Conservation (phyloP, 176 grass and related monocot genomes). For the Oryza glaberrima region DNA sequence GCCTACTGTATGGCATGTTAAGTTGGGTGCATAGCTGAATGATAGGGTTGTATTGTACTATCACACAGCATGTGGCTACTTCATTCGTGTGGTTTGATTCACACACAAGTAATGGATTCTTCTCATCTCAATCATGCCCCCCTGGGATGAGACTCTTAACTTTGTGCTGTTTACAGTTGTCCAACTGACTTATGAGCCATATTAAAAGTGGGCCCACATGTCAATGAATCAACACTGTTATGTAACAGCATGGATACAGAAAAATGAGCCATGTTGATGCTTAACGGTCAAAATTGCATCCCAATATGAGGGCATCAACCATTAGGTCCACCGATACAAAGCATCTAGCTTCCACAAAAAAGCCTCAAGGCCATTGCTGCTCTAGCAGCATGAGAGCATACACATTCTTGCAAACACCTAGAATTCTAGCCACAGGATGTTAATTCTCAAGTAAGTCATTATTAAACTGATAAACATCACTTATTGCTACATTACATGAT, state of each 20-base stretch:
- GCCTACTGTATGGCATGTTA: too few species aligned
- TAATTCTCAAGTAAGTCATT: slow-evolving; percentile 24
- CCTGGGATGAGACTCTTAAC: too few species aligned
- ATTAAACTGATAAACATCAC: slow-evolving; percentile 22
- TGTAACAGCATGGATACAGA: background rate
- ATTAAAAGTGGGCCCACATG: too few species aligned
- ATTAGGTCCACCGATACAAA: background rate
- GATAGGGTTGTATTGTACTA: too few species aligned
- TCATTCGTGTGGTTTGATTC: too few species aligned
- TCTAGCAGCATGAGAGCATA: slow-evolving; percentile 15
- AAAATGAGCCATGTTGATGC: background rate
- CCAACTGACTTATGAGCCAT: too few species aligned
- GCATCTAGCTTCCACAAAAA: background rate
- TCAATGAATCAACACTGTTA: background rate
- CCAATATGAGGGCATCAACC: background rate
- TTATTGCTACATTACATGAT: slow-evolving; percentile 32
- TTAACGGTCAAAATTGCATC: background rate
- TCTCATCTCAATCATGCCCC: too few species aligned
- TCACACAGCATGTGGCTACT: too few species aligned
- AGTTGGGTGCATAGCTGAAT: too few species aligned
- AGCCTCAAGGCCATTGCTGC: slow-evolving; percentile 9
- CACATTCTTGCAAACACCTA: slow-evolving; percentile 29
- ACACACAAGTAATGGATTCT: too few species aligned
- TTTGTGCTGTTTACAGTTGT: too few species aligned
- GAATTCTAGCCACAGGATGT: background rate